Percentiles rank a stretch among this genome's conserved stretches.
Conservation (phyloP, 768 basidiomycete species). For the Suillus sp. region DNA sequence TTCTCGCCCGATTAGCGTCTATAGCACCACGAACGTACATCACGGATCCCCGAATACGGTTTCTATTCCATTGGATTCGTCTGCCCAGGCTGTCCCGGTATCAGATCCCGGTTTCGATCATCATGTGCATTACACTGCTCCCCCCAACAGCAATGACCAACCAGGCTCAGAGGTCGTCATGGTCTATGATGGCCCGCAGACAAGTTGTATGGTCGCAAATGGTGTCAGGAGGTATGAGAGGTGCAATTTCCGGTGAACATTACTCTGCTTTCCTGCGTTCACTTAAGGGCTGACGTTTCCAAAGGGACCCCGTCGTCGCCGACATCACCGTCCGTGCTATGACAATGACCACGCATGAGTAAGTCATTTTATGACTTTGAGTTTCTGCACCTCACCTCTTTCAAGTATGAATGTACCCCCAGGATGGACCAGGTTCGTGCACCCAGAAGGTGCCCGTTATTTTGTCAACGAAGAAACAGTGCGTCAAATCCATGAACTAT, state of each 20-base stretch:
- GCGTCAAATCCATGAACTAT: constrained; percentile 12
- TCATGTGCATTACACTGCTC: constrained; percentile 4
- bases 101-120: neutral
- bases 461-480: constrained; percentile 54
- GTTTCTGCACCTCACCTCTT: neutral
- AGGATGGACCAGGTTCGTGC: constrained; percentile 50
- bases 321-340: neutral
- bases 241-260: neutral
- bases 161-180: constrained; percentile 13
- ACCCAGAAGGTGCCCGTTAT: constrained; percentile 66
- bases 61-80: neutral
- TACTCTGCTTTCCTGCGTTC: neutral
- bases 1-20: constrained; percentile 1
- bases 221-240: constrained; percentile 20
- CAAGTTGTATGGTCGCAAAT: constrained; percentile 19
- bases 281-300: neutral
- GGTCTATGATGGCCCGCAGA: constrained; percentile 3
- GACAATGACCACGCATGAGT: constrained; percentile 2
- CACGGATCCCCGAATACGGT: neutral
- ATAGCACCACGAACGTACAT: no score
- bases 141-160: constrained; percentile 9
- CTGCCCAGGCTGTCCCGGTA: neutral
- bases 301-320: neutral
- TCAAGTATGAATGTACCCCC: constrained; percentile 13
- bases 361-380: neutral